Conservation (phyloP, 345 rosid species). For the Cardiospermum halicacabum region DNA sequence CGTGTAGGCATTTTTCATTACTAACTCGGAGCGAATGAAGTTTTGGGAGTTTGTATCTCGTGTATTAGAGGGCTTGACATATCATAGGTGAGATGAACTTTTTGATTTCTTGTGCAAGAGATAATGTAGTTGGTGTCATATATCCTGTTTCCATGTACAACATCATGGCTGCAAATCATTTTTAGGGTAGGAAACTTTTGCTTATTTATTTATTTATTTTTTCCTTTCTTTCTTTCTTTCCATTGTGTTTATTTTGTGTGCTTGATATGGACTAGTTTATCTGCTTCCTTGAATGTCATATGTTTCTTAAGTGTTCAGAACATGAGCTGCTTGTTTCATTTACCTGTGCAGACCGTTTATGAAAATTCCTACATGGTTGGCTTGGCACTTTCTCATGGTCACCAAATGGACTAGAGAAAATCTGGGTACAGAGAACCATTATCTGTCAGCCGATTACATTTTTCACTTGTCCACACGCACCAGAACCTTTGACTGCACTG, state of each 20-base stretch:
- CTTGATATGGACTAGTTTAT: background rate
- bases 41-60: slow-evolving; percentile 75
- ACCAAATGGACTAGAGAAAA: slow-evolving; percentile 49
- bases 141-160: slow-evolving; percentile 1
- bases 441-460: slow-evolving; percentile 42
- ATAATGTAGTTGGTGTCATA: slow-evolving; percentile 3
- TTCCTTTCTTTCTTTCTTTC: background rate
- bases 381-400: slow-evolving; percentile 36
- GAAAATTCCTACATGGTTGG: slow-evolving; percentile 54
- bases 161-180: slow-evolving; percentile 5
- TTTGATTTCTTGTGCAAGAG: slow-evolving; percentile 5
- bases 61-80: slow-evolving; percentile 70
- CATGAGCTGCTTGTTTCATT: slow-evolving; percentile 15
- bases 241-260: background rate
- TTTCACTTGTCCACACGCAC: slow-evolving; percentile 58
- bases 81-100: slow-evolving; percentile 57
- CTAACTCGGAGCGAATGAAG: slow-evolving; percentile 67
- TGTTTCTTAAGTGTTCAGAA: slow-evolving; percentile 13
- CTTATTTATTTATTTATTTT: background rate
- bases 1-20: slow-evolving; percentile 85
- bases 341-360: slow-evolving; percentile 70
- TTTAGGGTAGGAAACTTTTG: background rate
- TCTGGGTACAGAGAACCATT: slow-evolving; percentile 35
- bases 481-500: slow-evolving; percentile 77
- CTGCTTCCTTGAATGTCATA: background rate